Base-by-base conservation (phyloP, 176 grass and related monocot species). In the Zoysia pacifica region DNA sequence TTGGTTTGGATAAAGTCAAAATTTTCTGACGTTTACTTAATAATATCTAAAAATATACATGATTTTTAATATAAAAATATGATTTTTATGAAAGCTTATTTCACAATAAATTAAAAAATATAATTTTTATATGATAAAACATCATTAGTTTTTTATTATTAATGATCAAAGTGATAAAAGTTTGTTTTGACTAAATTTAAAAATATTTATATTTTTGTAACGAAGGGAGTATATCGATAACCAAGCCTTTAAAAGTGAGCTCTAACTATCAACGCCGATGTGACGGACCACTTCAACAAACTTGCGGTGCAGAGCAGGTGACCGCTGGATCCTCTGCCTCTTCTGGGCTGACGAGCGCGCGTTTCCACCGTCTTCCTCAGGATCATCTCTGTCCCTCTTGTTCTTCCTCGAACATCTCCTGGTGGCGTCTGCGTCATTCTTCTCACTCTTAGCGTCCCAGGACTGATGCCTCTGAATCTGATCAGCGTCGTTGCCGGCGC, bases 221-320 rank as follows among this genome's bases (percentile, higher is more conserved):
- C 4, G 19, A 11, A 62, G 18, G 2, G 2, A 9, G 14, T 48
- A 49, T 70, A 4, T 61, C 38, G 6, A 4, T 61, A 48, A 79
- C 51, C 42, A 64, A 72, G 5, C 8, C 4, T 69, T 12, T 28
- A 73, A 65, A 52, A 2, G 0, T 49, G 51, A 68, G 13, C 15
- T 64, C 91, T 74, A 92, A 97, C 94, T 89, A 2, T 94, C 83
- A 5, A 91, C 13, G 42, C 94, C 87, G 47, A 90, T 70, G 15
- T 69, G 37, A 79, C 85, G 19, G 44, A 97, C 69, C 2, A 67
- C 83, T 48, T 76, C 67, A 11, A 94, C 60, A 77, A 97, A 97
- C 62, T 82, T 92, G 12, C 42, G 15, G 48, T 97, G 94, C 62
- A 97, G 64, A 3, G 80, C 69, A 42, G 35, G 2, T 9, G 70